Base-by-base conservation (phyloP, 441 rosid species). In the Syzygium syzygioides region DNA sequence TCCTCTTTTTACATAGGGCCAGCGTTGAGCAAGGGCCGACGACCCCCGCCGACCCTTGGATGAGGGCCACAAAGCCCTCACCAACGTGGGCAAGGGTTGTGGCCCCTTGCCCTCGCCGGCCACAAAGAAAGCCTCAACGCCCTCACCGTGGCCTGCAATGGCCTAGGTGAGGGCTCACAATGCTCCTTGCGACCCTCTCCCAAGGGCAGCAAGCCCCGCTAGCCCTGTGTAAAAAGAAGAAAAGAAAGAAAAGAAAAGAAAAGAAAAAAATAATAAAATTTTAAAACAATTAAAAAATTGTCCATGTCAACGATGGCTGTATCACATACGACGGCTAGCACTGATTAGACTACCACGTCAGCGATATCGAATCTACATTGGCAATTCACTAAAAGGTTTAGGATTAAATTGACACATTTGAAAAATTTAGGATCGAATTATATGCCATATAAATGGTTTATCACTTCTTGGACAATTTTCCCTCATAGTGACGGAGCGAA, bases 271-370 rank as follows among this genome's bases (percentile, higher is more conserved):
- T 26, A 59, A 6, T 26, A 60, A 25, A 4, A 56, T 15, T 14
- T 18, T 55, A 2, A 55, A 4, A 26, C 5, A 60, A 59, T 12
- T 12, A 4, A 26, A 25, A 59, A 26, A 1, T 59, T 26, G 5
- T 60, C 3, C 2, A 60, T 26, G 17, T 60, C 0, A 7, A 0
- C 7, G 28, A 4, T 3, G 6, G 13, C 7, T 11, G 11, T 0
- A 4, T 26, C 62, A 59, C 2, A 6, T 59, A 26, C 1, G 30
- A 59, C 0, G 2, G 28, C 13, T 13, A n/a, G 3, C 66, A 2
- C 5, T 13, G 8, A 60, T 17, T 60, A 12, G 32, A 59, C 12
- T 5, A 26, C 13, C 64, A 59, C 14, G 8, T 59, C 28, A 23
- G 30, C 13, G 66, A 28, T 28, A 60, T 6, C 14, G 3, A 3